Percentiles rank a stretch among this genome's conserved stretches.
phyloP scores from a whole-genome alignment of 805 yeast species.

The Nakazawaea anatomiae region DNA sequence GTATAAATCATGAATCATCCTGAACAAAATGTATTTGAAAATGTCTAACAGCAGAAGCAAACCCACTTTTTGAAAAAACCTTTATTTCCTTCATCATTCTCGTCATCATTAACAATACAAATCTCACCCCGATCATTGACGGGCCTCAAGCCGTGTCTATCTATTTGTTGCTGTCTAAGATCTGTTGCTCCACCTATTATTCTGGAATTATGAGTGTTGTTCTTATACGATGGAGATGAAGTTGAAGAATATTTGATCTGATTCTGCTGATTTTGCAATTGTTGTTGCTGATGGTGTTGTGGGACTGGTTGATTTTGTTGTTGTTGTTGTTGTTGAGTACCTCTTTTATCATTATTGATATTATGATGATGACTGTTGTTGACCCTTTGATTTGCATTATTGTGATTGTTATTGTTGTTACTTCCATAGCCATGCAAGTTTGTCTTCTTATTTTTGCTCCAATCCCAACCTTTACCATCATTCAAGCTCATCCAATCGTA shows the following conservation, averaged over 20 bases:
- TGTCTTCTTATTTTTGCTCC: slow-evolving; percentile 67
- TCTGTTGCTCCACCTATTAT: slow-evolving; percentile 2
- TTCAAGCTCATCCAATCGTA: slow-evolving; percentile 82
- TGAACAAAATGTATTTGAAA: too few species aligned
- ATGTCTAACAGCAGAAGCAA: slow-evolving; percentile 17
- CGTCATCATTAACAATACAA: slow-evolving; percentile 11
- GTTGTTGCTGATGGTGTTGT: slow-evolving; percentile 19
- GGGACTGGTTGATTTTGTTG: slow-evolving; percentile 11
- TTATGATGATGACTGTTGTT: slow-evolving; percentile 10
- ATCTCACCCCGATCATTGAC: slow-evolving; percentile 14
- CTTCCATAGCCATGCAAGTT: slow-evolving; percentile 77
- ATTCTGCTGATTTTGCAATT: slow-evolving; percentile 13
- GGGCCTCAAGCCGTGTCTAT: slow-evolving; percentile 11
- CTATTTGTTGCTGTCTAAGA: slow-evolving; percentile 9
- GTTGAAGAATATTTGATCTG: slow-evolving; percentile 11
- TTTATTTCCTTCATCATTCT: slow-evolving; percentile 13
- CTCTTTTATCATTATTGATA: not conserved
- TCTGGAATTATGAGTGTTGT: slow-evolving; percentile 2
- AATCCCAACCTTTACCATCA: slow-evolving; percentile 80
- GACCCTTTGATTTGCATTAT: slow-evolving; percentile 15
- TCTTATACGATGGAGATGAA: slow-evolving; percentile 3
- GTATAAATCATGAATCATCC: too few species aligned
- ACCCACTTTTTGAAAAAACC: slow-evolving; percentile 15
- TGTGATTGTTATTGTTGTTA: slow-evolving; percentile 15
- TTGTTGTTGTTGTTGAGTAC: slow-evolving; percentile 12